Conservation (phyloP, 139 green algal species). For the Coelastrella sp. region DNA sequence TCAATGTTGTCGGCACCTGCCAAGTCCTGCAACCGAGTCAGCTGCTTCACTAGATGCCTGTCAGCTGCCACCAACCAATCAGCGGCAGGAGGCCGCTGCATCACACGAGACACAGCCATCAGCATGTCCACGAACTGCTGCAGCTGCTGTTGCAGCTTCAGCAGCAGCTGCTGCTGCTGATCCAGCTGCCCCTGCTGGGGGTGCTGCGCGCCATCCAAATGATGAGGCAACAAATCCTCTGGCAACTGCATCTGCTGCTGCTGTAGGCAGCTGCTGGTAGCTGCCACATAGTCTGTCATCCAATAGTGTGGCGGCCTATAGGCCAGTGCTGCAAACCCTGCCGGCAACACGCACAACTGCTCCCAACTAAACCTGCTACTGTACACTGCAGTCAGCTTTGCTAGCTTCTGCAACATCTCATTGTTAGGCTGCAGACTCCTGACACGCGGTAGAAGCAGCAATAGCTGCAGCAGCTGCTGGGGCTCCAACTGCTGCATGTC, state of each 20-base stretch:
- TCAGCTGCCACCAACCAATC: background rate
- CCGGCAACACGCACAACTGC: background rate
- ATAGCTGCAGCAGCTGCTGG: slow-evolving; percentile 32
- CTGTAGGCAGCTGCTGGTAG: background rate
- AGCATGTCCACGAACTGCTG: background rate
- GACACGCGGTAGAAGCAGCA: background rate
- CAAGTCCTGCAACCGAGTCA: no score
- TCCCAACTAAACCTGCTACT: background rate
- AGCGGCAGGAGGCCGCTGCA: background rate
- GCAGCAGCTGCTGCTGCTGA: background rate
- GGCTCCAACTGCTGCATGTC: background rate
- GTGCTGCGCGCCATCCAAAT: background rate
- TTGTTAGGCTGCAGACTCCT: background rate
- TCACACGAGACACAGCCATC: background rate
- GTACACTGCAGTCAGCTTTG: slow-evolving; percentile 26
- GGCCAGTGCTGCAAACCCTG: background rate
- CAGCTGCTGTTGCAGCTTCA: background rate
- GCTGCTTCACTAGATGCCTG: no score
- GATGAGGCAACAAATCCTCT: background rate
- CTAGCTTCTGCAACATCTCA: background rate
- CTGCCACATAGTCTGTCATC: slow-evolving; percentile 31
- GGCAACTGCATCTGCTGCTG: slow-evolving; percentile 6
- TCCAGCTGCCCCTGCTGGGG: background rate
- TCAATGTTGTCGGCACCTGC: no score
- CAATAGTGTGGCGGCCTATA: slow-evolving; percentile 4